Percentiles rank a stretch among this genome's conserved stretches.
Evolutionary conservation across 192 early-diverging fungal species (phyloP).

Genomic region (Coemansia brasiliensis): DNA sequence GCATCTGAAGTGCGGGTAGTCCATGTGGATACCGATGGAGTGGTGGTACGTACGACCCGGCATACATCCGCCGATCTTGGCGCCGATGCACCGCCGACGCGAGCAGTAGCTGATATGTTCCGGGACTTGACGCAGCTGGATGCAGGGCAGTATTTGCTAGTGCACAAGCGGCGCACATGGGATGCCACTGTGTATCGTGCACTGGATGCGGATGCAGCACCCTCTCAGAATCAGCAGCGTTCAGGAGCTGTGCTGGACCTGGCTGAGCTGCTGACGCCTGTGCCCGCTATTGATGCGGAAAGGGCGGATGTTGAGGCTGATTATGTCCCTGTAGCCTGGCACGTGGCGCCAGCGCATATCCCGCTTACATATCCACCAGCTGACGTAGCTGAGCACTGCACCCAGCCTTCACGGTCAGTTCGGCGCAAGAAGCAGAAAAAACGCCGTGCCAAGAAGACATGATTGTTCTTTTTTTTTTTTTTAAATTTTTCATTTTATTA

Average conservation of each 20-base stretch:
- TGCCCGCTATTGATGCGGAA: background rate
- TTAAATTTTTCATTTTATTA: background rate
- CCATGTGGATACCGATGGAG: slow-evolving; percentile 19
- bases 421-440: slow-evolving; percentile 5
- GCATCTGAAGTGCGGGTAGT: slow-evolving; percentile 49
- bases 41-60: slow-evolving; percentile 10
- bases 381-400: slow-evolving; percentile 8
- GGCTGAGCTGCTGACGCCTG: slow-evolving; percentile 19
- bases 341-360: slow-evolving; percentile 24
- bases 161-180: slow-evolving; percentile 40
- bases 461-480: background rate
- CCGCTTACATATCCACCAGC: slow-evolving; percentile 46
- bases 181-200: slow-evolving; percentile 49
- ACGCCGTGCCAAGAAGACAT: slow-evolving; percentile 2
- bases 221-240: slow-evolving; percentile 5
- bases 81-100: slow-evolving; percentile 37
- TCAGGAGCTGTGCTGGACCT: slow-evolving; percentile 30
- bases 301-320: slow-evolving; percentile 31
- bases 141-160: slow-evolving; percentile 36
- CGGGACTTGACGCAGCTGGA: slow-evolving; percentile 23
- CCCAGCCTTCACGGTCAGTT: background rate
- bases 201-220: slow-evolving; percentile 14
- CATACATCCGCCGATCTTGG: slow-evolving; percentile 20
- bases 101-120: slow-evolving; percentile 23
- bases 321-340: slow-evolving; percentile 42